Evolutionary conservation across 2,329 filamentous ascomycete genomes (phyloP), one percentile per base, ranked within the genome.

Genomic region (Gremmenia infestans): DNA sequence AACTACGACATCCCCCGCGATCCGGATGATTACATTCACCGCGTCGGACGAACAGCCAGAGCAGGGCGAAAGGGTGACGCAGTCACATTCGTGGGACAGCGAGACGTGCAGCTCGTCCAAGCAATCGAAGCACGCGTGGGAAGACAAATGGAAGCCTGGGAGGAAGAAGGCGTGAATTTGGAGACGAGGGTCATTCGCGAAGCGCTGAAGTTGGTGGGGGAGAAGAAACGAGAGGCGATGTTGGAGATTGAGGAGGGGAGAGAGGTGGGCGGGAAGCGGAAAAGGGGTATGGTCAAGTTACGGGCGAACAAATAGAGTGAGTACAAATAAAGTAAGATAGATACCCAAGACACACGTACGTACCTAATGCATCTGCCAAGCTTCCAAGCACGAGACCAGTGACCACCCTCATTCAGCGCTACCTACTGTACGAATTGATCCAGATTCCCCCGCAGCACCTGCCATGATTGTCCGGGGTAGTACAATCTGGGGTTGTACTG

Each of bases 1-100:
- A 97, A 99, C 73, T 99, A 92, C 73, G 94, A 99, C 70, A 84
- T 99, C 0, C 94, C 94, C 0, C 85, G 93, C n/a, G 91, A 97
- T 69, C 91, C 93, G 3, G 92, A 97, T 71, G 93, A 97, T 73
- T 99, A 99, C 72, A 94, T 99, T 63, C 94, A 99, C 75, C 85
- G 94, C 12, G 93, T 97, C 50, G 94, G 94, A 71, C 87, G 94
- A 73, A 99, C 94, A 12, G 94, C 94, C 3, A 86, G 94, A 81
- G 94, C 94, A 0, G 94, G 94, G 0, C 82, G 91, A 46, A 80
- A 79, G 52, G 94, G 94, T 66, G 87, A 91, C 62, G 85, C 88
- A 5, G 84, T 97, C 15, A 96, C 90, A 2, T 83, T 99, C 65
- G 87, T 99, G 2, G 93, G 94, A 2, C 93, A 97, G 78, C 81